A percentile compares a stretch with the other conserved stretches of the same genome.
phyloP scores from a whole-genome alignment of 768 basidiomycete species.

The Phlebiopsis gigantea region DNA sequence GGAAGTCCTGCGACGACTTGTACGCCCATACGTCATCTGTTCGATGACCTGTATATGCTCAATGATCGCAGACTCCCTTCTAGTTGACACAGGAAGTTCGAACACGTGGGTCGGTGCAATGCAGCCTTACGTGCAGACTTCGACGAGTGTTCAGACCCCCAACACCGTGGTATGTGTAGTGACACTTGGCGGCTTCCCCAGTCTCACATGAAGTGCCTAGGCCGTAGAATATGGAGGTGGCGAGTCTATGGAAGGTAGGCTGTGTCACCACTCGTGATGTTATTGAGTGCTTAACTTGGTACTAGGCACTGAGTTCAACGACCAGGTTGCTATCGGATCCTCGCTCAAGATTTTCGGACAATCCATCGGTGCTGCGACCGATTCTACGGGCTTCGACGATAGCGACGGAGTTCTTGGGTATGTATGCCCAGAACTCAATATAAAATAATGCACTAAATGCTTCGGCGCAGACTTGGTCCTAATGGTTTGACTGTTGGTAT shows the following conservation, averaged over 20 bases:
- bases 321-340: background rate
- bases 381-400: slow-evolving; percentile 7
- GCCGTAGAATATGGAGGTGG: background rate
- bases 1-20: slow-evolving; percentile 21
- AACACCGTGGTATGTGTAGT: slow-evolving; percentile 44
- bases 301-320: background rate
- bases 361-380: slow-evolving; percentile 11
- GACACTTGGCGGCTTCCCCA: background rate
- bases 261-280: background rate
- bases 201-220: background rate
- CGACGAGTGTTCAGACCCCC: slow-evolving; percentile 42
- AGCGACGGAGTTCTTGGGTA: slow-evolving; percentile 13
- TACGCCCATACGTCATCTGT: background rate
- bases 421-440: background rate
- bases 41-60: background rate
- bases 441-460: no score
- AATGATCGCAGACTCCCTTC: slow-evolving; percentile 37
- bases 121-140: slow-evolving; percentile 40
- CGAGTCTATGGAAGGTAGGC: background rate
- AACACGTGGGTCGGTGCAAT: slow-evolving; percentile 68
- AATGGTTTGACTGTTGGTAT: background rate
- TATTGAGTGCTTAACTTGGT: background rate
- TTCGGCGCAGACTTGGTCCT: background rate
- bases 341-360: slow-evolving; percentile 5
- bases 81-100: slow-evolving; percentile 67